These are phyloP conservation scores for Aristolochia californica DNA, from an alignment of 164 flowering plant species.

Conservation along the genomic window DNA sequence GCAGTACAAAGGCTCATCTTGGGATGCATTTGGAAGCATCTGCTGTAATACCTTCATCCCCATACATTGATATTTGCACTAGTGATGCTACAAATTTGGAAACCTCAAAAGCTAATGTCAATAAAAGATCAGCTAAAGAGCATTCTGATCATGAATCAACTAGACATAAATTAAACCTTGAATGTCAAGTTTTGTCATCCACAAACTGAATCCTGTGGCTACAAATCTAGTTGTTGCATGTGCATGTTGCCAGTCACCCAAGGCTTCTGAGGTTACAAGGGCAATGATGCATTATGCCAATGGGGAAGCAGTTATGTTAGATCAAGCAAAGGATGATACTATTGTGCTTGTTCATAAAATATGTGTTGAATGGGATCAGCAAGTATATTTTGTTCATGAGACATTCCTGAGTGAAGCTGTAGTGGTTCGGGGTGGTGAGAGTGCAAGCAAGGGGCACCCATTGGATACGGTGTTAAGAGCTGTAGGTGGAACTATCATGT, in stretches of 20 bases:
- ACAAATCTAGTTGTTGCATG: background rate
- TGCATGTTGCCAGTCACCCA: too few relatives aligned
- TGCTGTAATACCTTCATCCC: too few relatives aligned
- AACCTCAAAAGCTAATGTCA: background rate
- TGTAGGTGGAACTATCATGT: slow-evolving; percentile 11
- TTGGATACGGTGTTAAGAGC: slow-evolving; percentile 13
- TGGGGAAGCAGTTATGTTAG: slow-evolving; percentile 7
- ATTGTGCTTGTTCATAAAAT: slow-evolving; percentile 10
- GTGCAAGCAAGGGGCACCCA: slow-evolving; percentile 12
- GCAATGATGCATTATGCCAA: slow-evolving; percentile 13
- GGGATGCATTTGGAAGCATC: background rate
- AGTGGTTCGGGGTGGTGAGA: slow-evolving; percentile 12
- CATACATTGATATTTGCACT: too few relatives aligned
- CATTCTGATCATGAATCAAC: background rate
- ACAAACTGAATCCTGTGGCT: background rate
- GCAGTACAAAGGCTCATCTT: background rate
- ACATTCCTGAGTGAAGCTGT: slow-evolving; percentile 7
- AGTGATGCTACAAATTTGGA: background rate
- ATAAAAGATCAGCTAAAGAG: background rate
- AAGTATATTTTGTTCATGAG: slow-evolving; percentile 13
- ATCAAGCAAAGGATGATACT: slow-evolving; percentile 2
- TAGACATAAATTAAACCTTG: slow-evolving; percentile 3
- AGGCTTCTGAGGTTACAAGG: slow-evolving; percentile 9
- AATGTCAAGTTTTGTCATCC: slow-evolving; percentile 1
- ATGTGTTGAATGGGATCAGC: slow-evolving; percentile 15